Evolutionary conservation across 2,329 filamentous ascomycete species (phyloP).

Genomic region (Clathrospora elynae): DNA sequence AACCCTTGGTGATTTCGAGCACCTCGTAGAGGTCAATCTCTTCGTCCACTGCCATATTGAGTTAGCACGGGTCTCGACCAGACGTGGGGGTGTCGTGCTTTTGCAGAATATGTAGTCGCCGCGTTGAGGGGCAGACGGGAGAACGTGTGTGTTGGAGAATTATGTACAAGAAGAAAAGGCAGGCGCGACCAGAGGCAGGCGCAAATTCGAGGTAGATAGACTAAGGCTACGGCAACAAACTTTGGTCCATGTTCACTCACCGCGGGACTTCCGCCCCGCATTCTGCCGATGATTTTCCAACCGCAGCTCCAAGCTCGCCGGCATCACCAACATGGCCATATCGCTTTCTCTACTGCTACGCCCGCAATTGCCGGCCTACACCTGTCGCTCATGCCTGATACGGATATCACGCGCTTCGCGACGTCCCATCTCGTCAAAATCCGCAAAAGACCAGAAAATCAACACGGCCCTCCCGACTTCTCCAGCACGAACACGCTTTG

Average conservation of each 20-base stretch:
- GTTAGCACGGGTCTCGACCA: conserved; percentile 24
- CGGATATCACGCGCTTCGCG: conserved; percentile 25
- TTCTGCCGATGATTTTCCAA: conserved; percentile 9
- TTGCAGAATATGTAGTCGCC: neutral
- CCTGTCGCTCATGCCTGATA: conserved; percentile 38
- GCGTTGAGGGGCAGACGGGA: neutral
- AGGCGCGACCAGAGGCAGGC: conserved; percentile 1
- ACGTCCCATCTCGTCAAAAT: conserved; percentile 21
- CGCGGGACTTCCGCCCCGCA: conserved; percentile 9
- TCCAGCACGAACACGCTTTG: conserved; percentile 75
- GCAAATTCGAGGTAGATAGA: neutral
- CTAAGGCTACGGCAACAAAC: conserved; percentile 14
- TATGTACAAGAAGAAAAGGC: conserved; percentile 14
- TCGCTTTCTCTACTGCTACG: conserved; percentile 25
- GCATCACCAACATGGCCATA: conserved; percentile 25
- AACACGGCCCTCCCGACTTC: conserved; percentile 32
- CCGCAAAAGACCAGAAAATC: conserved; percentile 14
- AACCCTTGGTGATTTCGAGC: conserved; percentile 73
- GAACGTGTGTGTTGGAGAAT: neutral
- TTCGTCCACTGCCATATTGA: conserved; percentile 43
- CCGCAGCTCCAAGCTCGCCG: conserved; percentile 4
- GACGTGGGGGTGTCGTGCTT: no score
- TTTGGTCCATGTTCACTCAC: conserved; percentile 11
- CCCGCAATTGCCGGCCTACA: conserved; percentile 31
- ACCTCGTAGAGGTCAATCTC: conserved; percentile 70